A percentile compares a stretch with the other conserved stretches of the same genome.
Conservation (phyloP, 345 rosid species). For the Cardamine occulta region DNA sequence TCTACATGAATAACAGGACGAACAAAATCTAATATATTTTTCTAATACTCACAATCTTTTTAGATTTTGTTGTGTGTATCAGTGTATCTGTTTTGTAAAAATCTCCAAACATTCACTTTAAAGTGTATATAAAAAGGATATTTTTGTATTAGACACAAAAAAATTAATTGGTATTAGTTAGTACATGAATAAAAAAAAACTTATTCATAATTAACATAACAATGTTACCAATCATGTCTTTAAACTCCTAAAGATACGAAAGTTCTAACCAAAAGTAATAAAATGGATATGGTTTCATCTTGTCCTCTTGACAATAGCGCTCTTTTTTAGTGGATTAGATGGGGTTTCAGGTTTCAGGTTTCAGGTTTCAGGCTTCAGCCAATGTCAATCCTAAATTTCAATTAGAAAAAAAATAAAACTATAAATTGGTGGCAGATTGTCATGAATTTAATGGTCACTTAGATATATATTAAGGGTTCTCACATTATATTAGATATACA, state of each 20-base stretch:
- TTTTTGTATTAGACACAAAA: too few relatives aligned
- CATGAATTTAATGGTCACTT: neutral
- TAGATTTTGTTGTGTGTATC: constrained; percentile 28
- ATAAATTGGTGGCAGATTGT: neutral
- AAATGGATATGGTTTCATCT: neutral
- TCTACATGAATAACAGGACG: constrained; percentile 34
- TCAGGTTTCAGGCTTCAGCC: neutral
- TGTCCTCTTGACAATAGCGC: neutral
- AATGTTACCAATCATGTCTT: constrained; percentile 2
- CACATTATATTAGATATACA: neutral
- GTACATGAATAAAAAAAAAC: neutral
- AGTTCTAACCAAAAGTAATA: neutral
- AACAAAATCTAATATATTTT: constrained; percentile 4
- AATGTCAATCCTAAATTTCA: neutral
- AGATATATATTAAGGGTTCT: neutral
- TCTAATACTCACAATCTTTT: constrained; percentile 25
- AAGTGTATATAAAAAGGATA: too few relatives aligned
- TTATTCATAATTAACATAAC: neutral
- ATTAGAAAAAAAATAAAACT: neutral
- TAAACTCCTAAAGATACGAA: neutral
- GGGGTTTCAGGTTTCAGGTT: neutral
- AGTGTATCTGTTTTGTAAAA: constrained; percentile 10
- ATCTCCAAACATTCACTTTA: constrained; percentile 6
- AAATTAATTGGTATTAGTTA: neutral
- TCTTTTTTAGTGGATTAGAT: neutral